Evolutionary conservation across 139 green algal species (phyloP).

Genomic region (Micromonas pusilla): DNA sequence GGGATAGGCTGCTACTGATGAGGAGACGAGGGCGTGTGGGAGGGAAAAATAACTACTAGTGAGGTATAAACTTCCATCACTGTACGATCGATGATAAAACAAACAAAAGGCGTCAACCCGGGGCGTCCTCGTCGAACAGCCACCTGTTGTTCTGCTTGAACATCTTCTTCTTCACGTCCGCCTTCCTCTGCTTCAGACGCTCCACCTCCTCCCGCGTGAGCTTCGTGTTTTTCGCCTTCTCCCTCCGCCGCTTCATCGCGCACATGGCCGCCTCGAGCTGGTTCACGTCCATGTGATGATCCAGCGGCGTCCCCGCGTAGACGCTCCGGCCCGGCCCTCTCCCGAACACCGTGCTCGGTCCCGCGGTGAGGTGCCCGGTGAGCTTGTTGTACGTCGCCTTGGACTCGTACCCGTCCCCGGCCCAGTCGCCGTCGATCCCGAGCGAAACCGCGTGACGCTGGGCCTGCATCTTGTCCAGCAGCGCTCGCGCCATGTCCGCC

Average conservation of each 20-base stretch:
- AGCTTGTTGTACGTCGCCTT: neutral
- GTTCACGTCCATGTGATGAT: conserved; percentile 9
- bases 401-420: neutral
- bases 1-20: no score
- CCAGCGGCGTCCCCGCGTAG: neutral
- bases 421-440: neutral
- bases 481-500: neutral
- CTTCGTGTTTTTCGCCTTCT: neutral
- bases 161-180: conserved; percentile 17
- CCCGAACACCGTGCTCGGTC: neutral
- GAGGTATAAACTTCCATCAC: no score
- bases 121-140: conserved; percentile 1
- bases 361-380: conserved; percentile 1
- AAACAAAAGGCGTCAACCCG: no score
- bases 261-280: neutral
- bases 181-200: neutral
- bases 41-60: no score
- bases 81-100: no score
- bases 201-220: neutral
- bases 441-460: no score
- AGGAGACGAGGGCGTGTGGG: no score
- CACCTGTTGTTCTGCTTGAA: neutral
- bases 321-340: neutral
- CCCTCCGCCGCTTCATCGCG: neutral
- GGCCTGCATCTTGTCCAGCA: neutral